Percentiles rank a stretch among this genome's conserved stretches.
Conservation (phyloP, 2,329 filamentous ascomycete species). For the Shiraia sp. region DNA sequence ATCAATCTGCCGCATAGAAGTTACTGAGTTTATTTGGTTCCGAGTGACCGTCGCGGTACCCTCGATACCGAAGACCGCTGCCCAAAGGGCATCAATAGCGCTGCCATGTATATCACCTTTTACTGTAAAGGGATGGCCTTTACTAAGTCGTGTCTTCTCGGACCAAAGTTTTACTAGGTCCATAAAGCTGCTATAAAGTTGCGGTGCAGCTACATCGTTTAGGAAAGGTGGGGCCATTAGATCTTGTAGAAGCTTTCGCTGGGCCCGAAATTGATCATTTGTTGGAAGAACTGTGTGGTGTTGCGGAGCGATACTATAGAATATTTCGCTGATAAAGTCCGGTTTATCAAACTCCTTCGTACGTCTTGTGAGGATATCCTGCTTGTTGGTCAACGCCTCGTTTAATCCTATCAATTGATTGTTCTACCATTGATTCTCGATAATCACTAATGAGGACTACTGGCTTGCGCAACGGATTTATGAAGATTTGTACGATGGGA, state of each 20-base stretch:
- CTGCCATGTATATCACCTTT: constrained; percentile 34
- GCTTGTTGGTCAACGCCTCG: neutral
- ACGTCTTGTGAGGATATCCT: constrained; percentile 45
- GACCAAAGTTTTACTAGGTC: constrained; percentile 42
- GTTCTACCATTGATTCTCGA: constrained; percentile 47
- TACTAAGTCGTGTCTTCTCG: constrained; percentile 34
- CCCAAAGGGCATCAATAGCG: constrained; percentile 19
- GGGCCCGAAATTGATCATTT: constrained; percentile 35
- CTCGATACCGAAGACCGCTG: constrained; percentile 11
- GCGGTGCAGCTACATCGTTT: constrained; percentile 37
- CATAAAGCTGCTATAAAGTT: constrained; percentile 35
- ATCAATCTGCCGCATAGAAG: neutral
- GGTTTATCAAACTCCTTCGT: constrained; percentile 53
- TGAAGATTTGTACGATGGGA: constrained; percentile 50
- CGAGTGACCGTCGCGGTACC: constrained; percentile 11
- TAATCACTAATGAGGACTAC: constrained; percentile 52
- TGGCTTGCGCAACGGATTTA: constrained; percentile 49
- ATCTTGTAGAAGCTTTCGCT: constrained; percentile 45
- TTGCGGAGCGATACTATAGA: constrained; percentile 39
- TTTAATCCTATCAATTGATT: neutral
- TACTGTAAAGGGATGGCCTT: constrained; percentile 36
- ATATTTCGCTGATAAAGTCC: constrained; percentile 36
- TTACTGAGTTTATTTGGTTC: constrained; percentile 7
- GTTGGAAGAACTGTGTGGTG: constrained; percentile 40
- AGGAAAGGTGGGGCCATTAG: constrained; percentile 46